These are phyloP conservation scores for Prunus padus DNA, from an alignment of 306 rosid genomes.

Conservation along the genomic window DNA sequence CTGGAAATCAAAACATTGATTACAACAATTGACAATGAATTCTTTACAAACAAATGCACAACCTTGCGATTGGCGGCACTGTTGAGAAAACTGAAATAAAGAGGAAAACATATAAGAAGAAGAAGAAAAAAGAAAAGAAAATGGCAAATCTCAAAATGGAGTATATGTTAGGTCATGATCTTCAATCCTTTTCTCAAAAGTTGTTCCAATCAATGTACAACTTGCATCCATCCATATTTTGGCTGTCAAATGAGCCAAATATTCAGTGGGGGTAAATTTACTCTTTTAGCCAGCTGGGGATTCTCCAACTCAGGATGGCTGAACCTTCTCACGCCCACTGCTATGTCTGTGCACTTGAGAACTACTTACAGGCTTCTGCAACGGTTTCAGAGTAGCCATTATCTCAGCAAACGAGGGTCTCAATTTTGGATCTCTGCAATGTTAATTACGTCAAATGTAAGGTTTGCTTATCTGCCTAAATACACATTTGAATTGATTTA, in stretches of 20 bases:
- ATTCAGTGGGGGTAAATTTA: neutral
- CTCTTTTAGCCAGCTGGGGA: slow-evolving; percentile 37
- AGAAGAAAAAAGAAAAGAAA: slow-evolving; percentile 29
- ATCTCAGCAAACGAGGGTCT: slow-evolving; percentile 93
- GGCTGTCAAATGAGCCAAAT: slow-evolving; percentile 38
- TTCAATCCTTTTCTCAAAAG: slow-evolving; percentile 32
- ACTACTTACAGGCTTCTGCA: slow-evolving; percentile 67
- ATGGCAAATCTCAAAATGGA: slow-evolving; percentile 44
- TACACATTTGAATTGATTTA: slow-evolving; percentile 5
- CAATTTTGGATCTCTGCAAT: slow-evolving; percentile 76
- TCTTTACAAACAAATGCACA: slow-evolving; percentile 56
- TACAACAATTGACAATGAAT: slow-evolving; percentile 47
- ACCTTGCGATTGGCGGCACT: slow-evolving; percentile 43
- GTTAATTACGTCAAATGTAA: slow-evolving; percentile 28
- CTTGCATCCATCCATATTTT: slow-evolving; percentile 32
- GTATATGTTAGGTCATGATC: slow-evolving; percentile 40
- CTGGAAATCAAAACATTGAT: slow-evolving; percentile 37
- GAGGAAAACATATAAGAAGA: slow-evolving; percentile 21
- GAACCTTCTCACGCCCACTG: slow-evolving; percentile 33
- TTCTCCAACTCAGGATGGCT: slow-evolving; percentile 40
- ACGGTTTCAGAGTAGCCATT: slow-evolving; percentile 82
- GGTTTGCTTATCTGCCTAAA: neutral
- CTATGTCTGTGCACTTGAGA: slow-evolving; percentile 57
- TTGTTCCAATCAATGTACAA: slow-evolving; percentile 46
- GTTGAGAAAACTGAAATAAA: slow-evolving; percentile 15